These are phyloP conservation scores for Xylaria sp. DNA, from an alignment of 2,329 filamentous ascomycete genomes.

Conservation along the genomic window DNA sequence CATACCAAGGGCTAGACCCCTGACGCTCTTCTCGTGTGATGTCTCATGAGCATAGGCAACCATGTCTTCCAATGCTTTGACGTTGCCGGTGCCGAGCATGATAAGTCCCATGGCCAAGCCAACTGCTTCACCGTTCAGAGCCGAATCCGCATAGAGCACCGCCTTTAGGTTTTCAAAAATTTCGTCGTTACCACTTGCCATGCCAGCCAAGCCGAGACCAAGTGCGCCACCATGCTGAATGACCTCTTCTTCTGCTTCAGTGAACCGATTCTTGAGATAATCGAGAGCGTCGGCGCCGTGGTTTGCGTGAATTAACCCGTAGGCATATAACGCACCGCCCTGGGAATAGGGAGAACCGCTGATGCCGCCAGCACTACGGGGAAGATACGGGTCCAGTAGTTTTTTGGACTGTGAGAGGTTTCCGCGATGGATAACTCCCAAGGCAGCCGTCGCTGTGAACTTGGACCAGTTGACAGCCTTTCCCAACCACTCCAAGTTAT, in stretches of 20 bases:
- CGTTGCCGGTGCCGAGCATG: slow-evolving; percentile 97
- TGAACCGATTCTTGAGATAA: slow-evolving; percentile 80
- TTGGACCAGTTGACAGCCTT: slow-evolving; percentile 99
- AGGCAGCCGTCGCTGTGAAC: slow-evolving; percentile 94
- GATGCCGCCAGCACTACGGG: slow-evolving; percentile 72
- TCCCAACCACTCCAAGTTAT: slow-evolving; percentile 96
- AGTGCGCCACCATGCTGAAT: slow-evolving; percentile 97
- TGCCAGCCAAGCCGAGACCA: slow-evolving; percentile 94
- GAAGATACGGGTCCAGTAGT: slow-evolving; percentile 92
- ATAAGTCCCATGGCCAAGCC: slow-evolving; percentile 96
- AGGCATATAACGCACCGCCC: slow-evolving; percentile 93
- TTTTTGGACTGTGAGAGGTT: slow-evolving; percentile 94
- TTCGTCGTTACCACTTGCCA: slow-evolving; percentile 91
- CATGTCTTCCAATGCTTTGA: slow-evolving; percentile 94
- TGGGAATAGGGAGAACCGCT: slow-evolving; percentile 93
- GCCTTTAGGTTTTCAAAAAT: slow-evolving; percentile 92
- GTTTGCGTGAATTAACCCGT: slow-evolving; percentile 96
- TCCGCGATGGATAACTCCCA: slow-evolving; percentile 95
- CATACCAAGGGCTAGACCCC: slow-evolving; percentile 95
- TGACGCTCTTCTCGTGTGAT: slow-evolving; percentile 98
- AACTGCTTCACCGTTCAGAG: slow-evolving; percentile 95
- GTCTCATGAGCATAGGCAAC: slow-evolving; percentile 98
- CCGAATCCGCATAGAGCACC: slow-evolving; percentile 91
- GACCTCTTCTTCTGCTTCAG: slow-evolving; percentile 83
- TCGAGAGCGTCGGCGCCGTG: slow-evolving; percentile 90